Evolutionary conservation across 371 early-diverging fungal genomes (phyloP).

Genomic region (Mucor piriformis): DNA sequence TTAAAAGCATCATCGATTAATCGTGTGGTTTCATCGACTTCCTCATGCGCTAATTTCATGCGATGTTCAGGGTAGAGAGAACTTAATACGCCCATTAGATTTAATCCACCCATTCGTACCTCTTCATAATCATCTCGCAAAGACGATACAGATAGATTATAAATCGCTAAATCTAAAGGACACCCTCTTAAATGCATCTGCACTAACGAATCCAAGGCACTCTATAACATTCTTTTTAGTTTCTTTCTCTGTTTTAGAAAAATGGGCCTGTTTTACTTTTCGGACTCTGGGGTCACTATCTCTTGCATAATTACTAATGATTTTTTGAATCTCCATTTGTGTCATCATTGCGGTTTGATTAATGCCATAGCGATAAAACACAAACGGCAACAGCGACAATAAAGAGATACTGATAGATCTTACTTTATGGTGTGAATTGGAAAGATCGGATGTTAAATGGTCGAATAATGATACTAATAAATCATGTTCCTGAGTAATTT

Average conservation of each 20-base stretch:
- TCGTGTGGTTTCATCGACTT: constrained; percentile 56
- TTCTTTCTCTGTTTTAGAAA: too few relatives aligned
- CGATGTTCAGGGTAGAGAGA: constrained; percentile 53
- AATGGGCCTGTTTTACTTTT: constrained; percentile 9
- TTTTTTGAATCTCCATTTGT: constrained; percentile 45
- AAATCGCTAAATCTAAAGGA: constrained; percentile 53
- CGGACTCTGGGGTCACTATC: constrained; percentile 60
- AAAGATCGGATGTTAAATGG: constrained; percentile 37
- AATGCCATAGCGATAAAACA: constrained; percentile 1
- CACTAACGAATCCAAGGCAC: constrained; percentile 54
- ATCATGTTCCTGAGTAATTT: constrained; percentile 17
- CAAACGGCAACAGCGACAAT: constrained; percentile 48
- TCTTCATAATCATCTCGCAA: constrained; percentile 71
- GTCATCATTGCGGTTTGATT: constrained; percentile 18
- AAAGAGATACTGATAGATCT: constrained; percentile 53
- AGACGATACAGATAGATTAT: constrained; percentile 60
- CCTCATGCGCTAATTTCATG: constrained; percentile 46
- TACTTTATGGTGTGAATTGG: constrained; percentile 55
- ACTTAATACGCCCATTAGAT: constrained; percentile 61
- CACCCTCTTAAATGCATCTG: constrained; percentile 57
- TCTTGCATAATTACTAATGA: constrained; percentile 55
- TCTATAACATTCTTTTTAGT: constrained; percentile 24
- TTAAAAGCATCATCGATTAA: constrained; percentile 78
- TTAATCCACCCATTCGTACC: constrained; percentile 68
- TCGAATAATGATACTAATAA: constrained; percentile 35